Conservation (phyloP, 1,284 basidiomycete species). For the Microbotryum silenes-acaulis region DNA sequence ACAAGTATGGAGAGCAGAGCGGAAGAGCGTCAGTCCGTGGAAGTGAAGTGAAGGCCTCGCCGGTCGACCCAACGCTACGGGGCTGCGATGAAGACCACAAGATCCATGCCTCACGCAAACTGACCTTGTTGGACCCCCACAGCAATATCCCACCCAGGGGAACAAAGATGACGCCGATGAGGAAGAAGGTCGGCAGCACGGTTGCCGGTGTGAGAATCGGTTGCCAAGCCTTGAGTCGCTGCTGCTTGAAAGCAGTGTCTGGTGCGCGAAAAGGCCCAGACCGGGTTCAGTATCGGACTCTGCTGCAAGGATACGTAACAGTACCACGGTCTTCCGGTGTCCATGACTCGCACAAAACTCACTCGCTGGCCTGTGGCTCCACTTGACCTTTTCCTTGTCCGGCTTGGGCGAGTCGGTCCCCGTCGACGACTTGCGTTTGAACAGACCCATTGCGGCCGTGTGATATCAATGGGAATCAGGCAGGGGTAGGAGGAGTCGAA, state of each 20-base stretch:
- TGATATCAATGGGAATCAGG: too few species aligned
- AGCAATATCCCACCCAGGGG: constrained; percentile 78
- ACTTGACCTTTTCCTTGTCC: constrained; percentile 70
- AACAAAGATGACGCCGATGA: constrained; percentile 88
- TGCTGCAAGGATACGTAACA: background rate
- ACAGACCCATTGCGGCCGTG: constrained; percentile 20
- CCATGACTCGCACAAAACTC: constrained; percentile 40
- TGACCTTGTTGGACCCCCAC: constrained; percentile 69
- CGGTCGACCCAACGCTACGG: background rate
- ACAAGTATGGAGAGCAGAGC: background rate
- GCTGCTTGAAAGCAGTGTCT: constrained; percentile 93
- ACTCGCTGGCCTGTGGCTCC: constrained; percentile 82
- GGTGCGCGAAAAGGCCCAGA: too few species aligned
- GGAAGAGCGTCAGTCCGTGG: background rate
- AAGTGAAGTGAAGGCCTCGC: background rate
- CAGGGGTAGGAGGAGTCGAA: too few species aligned
- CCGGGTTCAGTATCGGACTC: too few species aligned
- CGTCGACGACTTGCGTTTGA: constrained; percentile 18
- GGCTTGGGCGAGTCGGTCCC: constrained; percentile 39
- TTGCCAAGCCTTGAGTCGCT: constrained; percentile 99
- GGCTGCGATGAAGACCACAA: background rate
- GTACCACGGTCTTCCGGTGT: background rate
- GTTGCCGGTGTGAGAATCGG: constrained; percentile 96
- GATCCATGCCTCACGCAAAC: constrained; percentile 26
- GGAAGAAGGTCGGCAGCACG: constrained; percentile 90